A percentile compares a stretch with the other conserved stretches of the same genome.
Evolutionary conservation across 2,329 filamentous ascomycete species (phyloP).

Genomic region (Verticillium isaacii): DNA sequence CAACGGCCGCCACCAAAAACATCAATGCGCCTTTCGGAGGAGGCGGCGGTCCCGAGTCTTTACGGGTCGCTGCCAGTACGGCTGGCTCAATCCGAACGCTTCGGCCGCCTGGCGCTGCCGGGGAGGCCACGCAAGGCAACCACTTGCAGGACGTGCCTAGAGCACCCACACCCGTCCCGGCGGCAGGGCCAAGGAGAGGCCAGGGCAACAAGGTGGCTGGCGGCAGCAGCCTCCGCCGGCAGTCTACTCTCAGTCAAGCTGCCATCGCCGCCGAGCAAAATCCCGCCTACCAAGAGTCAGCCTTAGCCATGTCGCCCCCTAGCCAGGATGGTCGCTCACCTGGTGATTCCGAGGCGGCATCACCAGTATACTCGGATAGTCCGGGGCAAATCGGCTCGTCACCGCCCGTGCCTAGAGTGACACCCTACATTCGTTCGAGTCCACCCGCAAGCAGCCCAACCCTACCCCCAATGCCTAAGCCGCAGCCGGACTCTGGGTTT

Average conservation of each 20-base stretch:
- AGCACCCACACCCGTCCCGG: constrained; percentile 72
- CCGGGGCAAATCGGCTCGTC: constrained; percentile 85
- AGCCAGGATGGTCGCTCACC: constrained; percentile 51
- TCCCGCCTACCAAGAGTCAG: constrained; percentile 30
- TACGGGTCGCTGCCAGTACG: constrained; percentile 87
- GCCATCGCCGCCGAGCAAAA: constrained; percentile 26
- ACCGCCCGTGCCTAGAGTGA: constrained; percentile 69
- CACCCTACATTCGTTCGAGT: constrained; percentile 49
- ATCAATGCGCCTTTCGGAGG: constrained; percentile 68
- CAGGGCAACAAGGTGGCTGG: constrained; percentile 23
- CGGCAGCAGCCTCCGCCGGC: constrained; percentile 53
- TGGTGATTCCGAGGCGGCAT: constrained; percentile 44
- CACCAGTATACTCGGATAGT: constrained; percentile 55
- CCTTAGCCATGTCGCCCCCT: constrained; percentile 39
- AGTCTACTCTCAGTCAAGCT: constrained; percentile 51
- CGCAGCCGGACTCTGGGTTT: constrained; percentile 73
- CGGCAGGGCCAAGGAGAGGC: constrained; percentile 24
- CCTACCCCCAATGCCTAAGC: constrained; percentile 57
- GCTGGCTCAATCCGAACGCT: constrained; percentile 83
- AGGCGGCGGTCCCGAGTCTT: constrained; percentile 68
- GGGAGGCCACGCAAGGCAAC: constrained; percentile 34
- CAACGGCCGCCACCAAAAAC: constrained; percentile 68
- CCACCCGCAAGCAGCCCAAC: constrained; percentile 77
- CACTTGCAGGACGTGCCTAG: constrained; percentile 70
- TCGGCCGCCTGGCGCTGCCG: constrained; percentile 60